A percentile compares a stretch with the other conserved stretches of the same genome.
phyloP scores from a whole-genome alignment of 2,329 filamentous ascomycete species.

The Claviceps lovelessii region DNA sequence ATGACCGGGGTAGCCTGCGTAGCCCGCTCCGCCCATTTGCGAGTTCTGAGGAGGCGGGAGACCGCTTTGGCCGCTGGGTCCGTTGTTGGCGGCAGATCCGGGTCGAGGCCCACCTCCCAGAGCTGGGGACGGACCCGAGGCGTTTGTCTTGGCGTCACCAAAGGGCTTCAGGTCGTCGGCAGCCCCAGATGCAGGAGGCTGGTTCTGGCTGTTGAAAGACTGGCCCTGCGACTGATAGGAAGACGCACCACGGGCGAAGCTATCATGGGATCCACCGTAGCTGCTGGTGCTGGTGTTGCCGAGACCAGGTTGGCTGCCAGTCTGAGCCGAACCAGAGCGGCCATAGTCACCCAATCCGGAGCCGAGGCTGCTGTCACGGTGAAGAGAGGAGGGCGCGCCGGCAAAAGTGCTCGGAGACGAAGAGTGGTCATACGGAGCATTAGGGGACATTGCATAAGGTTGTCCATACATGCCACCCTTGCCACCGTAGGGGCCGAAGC shows the following conservation, averaged over 20 bases:
- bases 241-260: slow-evolving; percentile 37
- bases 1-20: slow-evolving; percentile 42
- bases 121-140: slow-evolving; percentile 41
- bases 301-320: slow-evolving; percentile 34
- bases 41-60: slow-evolving; percentile 42
- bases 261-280: slow-evolving; percentile 41
- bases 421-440: slow-evolving; percentile 41
- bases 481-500: slow-evolving; percentile 37
- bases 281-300: slow-evolving; percentile 25
- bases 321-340: slow-evolving; percentile 35
- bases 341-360: slow-evolving; percentile 42
- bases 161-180: slow-evolving; percentile 45
- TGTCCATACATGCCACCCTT: slow-evolving; percentile 42
- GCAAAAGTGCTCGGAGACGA: slow-evolving; percentile 39
- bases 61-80: slow-evolving; percentile 33
- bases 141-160: slow-evolving; percentile 36
- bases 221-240: slow-evolving; percentile 42
- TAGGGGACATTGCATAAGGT: slow-evolving; percentile 42
- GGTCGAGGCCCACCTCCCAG: slow-evolving; percentile 39
- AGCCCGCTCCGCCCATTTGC: slow-evolving; percentile 35
- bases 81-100: slow-evolving; percentile 42
- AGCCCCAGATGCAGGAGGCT: slow-evolving; percentile 28
- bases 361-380: slow-evolving; percentile 34
- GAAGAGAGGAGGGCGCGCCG: slow-evolving; percentile 34
- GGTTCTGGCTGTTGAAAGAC: slow-evolving; percentile 36